Base-by-base conservation (phyloP, 2,329 filamentous ascomycete species). In the Penicillium sp. region DNA sequence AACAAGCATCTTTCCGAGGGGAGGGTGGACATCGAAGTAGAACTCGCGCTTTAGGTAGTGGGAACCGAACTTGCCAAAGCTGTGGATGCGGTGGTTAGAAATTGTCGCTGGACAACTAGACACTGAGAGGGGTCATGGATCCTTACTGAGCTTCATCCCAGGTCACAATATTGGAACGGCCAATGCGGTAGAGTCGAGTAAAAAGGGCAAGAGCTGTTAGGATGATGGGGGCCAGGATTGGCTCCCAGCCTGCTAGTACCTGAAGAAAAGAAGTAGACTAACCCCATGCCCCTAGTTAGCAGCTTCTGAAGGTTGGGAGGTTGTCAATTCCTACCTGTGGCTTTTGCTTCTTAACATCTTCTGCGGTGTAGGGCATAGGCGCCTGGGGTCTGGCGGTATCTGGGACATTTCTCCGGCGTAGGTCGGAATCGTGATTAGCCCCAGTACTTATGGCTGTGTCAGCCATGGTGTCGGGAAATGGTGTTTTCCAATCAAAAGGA, bases 41-140 rank as follows among this genome's bases (percentile, higher is more conserved):
- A 98, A 97, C 78, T 99, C 95, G 76, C 93, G 91, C 78, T 99
- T 97, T 73, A 99, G 88, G 77, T 99, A 99, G 79, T 99, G 93
- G 69, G 93, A 98, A 63, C 95, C 95, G 77, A 99, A 99, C 81
- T 99, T 99, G 53, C 77, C 77, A 64, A 80, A 80, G 64, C 77
- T 78, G 63, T 35, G 43, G 33, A 58, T 19, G 50, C 53, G 47
- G 50, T 46, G 50, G 43, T 48, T 29, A 48, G 31, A 26, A 13
- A 27, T n/a, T 25, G 19, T 16, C 19, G 31, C 31, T 11, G 4
- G 6, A 23, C 21, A 23, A 21, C 1, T 23, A 16, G 3, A 23
- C 5, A 49, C 11, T 49, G 1, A 19, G 10, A 26, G 6, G 23
- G 21, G 10, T n/a, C 14, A 26, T 27, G 9, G 4, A 26, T 45